Base-by-base conservation (phyloP, 2,329 filamentous ascomycete species). In the Parascedosporium putredinis region DNA sequence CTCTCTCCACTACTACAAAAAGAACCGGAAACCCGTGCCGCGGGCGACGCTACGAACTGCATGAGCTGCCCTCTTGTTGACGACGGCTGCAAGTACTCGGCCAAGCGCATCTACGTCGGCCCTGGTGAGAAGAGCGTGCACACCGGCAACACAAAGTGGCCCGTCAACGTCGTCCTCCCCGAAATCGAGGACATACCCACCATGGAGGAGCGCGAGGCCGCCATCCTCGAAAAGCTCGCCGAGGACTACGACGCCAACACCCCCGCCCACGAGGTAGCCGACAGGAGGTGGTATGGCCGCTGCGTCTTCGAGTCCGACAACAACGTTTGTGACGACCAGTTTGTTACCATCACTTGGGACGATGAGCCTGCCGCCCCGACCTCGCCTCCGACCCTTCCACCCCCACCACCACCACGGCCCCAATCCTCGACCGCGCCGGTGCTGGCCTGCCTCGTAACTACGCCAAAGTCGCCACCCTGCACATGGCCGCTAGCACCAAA, bases 271-370 rank as follows among this genome's bases (percentile, higher is more conserved):
- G 67, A 72, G n/a, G 62, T 76, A 1, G 70, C 71, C 3, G 67
- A 68, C 4, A 69, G 74, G 8, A 83, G 83, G 55, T 85, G 89
- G 88, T 97, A 89, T 60, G 93, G 93, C 0, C 81, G 91, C n/a
- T 98, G 93, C 61, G 93, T 97, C 1, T 97, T 83, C 67, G 93
- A 96, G 62, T 74, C 83, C 4, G 89, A 95, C 67, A 98, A 97
- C 66, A 83, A 94, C 59, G 93, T 97, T 38, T 88, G 83, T 59
- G 93, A 98, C 63, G 88, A 97, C 59, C 91, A 97, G 64, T 77
- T 84, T 23, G 93, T 97, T 18, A 91, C 86, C 0, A 79, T 97
- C 48, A 81, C 78, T 3, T 97, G 91, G 89, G 87, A 94, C 42
- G 82, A 86, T 52, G 68, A 50, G 34, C 44, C 44, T 3, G 22